Base-by-base conservation (phyloP, 202 grass and related monocot genomes). In the Carex sylvatica region DNA sequence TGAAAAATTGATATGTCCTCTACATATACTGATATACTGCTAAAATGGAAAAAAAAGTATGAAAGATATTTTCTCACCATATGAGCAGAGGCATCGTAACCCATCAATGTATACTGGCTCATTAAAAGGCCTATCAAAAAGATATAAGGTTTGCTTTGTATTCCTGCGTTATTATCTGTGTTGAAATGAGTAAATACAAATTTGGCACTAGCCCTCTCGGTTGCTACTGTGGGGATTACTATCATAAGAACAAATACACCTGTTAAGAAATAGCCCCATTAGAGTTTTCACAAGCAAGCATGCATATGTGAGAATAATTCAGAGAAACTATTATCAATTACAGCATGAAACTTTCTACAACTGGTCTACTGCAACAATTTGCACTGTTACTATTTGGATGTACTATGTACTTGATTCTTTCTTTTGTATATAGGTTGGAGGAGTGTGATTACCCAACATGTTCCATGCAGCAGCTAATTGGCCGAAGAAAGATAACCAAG, bases 131-230 rank as follows among this genome's bases (percentile, higher is more conserved):
- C 92, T 13, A 99, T 89, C 42, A 96, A 88, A 72, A 91, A 99
- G 61, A 99, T 96, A 84, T 99, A 96, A 0, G 94, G 5, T 40
- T 89, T 93, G 85, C 85, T 95, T 88, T 90, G 89, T 65, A 98
- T 95, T 22, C 95, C 91, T 26, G 89, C 91, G 40, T 13, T 76
- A 38, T 99, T 95, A 1, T 92, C 86, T 24, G 91, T 92, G 88
- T 99, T 99, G 69, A 99, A 95, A 82, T 95, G 89, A 30, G 93
- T 92, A 85, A 99, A 99, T 4, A 95, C 93, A 74, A 95, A 99
- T 70, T 95, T 86, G 6, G 88, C 83, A 46, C 96, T 99, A 4
- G 91, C 91, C 69, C 91, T 89, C 87, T 99, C 85, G 1, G 96
- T 99, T n/a, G 96, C 88, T 15, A 99, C 91, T 16, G 89, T 80